A percentile compares a stretch with the other conserved stretches of the same genome.
These are phyloP conservation scores for Akanthomyces dipterigenus DNA, from an alignment of 2,329 filamentous ascomycete genomes.

Conservation along the genomic window DNA sequence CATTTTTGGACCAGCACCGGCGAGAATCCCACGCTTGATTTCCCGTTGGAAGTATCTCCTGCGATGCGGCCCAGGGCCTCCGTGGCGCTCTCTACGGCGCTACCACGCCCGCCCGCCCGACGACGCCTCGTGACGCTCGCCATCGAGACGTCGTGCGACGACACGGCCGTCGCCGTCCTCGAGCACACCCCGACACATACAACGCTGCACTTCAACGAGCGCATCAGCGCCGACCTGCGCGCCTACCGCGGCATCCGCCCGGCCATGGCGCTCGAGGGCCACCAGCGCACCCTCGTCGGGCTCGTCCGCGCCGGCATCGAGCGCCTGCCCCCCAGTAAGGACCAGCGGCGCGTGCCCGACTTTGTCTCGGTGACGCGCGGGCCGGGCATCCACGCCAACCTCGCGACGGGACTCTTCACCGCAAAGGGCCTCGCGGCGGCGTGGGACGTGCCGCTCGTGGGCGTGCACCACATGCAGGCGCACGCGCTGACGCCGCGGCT, in stretches of 20 bases:
- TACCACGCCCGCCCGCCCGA: neutral
- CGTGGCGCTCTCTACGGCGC: neutral
- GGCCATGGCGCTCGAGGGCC: constrained; percentile 64
- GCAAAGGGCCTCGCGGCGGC: constrained; percentile 83
- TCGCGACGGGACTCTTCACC: constrained; percentile 70
- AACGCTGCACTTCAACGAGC: constrained; percentile 69
- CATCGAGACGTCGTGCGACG: constrained; percentile 85
- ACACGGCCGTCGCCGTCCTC: constrained; percentile 82
- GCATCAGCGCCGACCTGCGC: constrained; percentile 73
- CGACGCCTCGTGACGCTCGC: constrained; percentile 53
- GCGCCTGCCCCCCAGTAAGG: constrained; percentile 34
- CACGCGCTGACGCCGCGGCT: constrained; percentile 85
- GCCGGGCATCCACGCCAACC: constrained; percentile 76
- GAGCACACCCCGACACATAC: constrained; percentile 47
- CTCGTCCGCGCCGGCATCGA: constrained; percentile 60
- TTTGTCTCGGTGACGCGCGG: constrained; percentile 86
- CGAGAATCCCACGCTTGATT: no score
- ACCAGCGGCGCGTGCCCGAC: constrained; percentile 46
- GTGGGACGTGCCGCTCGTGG: constrained; percentile 76
- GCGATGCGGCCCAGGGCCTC: neutral
- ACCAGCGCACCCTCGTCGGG: constrained; percentile 61
- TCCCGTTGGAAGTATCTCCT: no score
- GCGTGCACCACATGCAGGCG: constrained; percentile 95
- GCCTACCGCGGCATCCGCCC: constrained; percentile 75
- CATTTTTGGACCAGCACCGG: neutral